phyloP scores from a whole-genome alignment of 371 early-diverging fungal genomes.

The Circinella umbellata region DNA sequence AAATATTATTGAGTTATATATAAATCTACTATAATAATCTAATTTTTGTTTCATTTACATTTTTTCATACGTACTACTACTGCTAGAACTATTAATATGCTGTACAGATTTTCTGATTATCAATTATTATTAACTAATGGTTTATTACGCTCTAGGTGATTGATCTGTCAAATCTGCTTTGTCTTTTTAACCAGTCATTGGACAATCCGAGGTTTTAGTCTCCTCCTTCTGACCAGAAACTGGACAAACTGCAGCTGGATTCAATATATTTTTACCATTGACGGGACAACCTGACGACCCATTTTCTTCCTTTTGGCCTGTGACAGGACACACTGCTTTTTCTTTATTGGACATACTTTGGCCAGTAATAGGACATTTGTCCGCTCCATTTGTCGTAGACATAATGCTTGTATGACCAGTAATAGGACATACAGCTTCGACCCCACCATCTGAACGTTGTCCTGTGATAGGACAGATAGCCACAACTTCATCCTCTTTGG shows the following conservation, averaged over 20 bases:
- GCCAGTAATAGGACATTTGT: slow-evolving; percentile 37
- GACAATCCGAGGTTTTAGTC: neutral
- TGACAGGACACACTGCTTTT: slow-evolving; percentile 19
- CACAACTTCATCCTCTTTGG: slow-evolving; percentile 12
- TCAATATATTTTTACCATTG: slow-evolving; percentile 19
- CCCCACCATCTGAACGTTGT: slow-evolving; percentile 11
- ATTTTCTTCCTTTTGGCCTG: slow-evolving; percentile 14
- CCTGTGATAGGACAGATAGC: slow-evolving; percentile 34
- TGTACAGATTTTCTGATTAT: too few species aligned
- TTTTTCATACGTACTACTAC: too few species aligned
- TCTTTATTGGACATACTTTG: slow-evolving; percentile 2
- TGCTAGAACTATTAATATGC: too few species aligned
- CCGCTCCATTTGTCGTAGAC: slow-evolving; percentile 8
- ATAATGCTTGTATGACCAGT: slow-evolving; percentile 20
- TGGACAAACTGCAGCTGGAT: slow-evolving; percentile 16
- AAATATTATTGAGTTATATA: too few species aligned
- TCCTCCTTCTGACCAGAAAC: slow-evolving; percentile 21
- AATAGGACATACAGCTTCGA: slow-evolving; percentile 26
- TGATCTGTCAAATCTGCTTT: neutral
- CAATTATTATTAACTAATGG: too few species aligned
- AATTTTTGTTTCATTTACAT: too few species aligned
- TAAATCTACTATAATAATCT: too few species aligned
- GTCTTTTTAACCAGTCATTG: neutral
- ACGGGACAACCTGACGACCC: slow-evolving; percentile 28
- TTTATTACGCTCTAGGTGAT: neutral